These are phyloP conservation scores for Zarea fungicola DNA, from an alignment of 2,329 filamentous ascomycete genomes.

Conservation along the genomic window DNA sequence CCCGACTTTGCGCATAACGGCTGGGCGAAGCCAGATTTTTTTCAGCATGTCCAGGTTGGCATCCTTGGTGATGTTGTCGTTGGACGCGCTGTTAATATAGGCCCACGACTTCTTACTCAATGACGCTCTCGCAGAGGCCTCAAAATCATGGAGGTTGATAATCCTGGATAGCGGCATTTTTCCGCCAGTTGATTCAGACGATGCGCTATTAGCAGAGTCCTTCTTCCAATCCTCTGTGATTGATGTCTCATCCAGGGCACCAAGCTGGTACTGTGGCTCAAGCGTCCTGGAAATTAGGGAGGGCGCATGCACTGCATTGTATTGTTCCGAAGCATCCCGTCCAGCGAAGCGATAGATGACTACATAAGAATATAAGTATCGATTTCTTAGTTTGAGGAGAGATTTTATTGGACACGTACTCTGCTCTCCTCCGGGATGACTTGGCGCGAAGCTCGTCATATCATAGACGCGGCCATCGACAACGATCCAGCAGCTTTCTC, in stretches of 20 bases:
- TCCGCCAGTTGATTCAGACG: neutral
- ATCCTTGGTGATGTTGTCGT: slow-evolving; percentile 22
- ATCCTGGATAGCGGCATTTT: slow-evolving; percentile 17
- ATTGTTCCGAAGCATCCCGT: slow-evolving; percentile 20
- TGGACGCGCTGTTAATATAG: slow-evolving; percentile 21
- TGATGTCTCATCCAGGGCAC: slow-evolving; percentile 14
- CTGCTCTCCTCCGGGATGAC: slow-evolving; percentile 20
- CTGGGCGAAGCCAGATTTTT: slow-evolving; percentile 21
- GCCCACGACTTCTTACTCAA: slow-evolving; percentile 20
- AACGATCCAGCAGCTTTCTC: slow-evolving; percentile 58
- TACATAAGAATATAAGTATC: neutral
- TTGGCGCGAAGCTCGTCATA: slow-evolving; percentile 23
- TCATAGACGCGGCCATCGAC: slow-evolving; percentile 64
- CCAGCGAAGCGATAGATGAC: slow-evolving; percentile 23
- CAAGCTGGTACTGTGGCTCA: slow-evolving; percentile 14
- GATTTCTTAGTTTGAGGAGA: no score
- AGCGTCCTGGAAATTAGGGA: slow-evolving; percentile 20
- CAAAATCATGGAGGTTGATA: slow-evolving; percentile 24
- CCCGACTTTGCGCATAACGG: slow-evolving; percentile 20
- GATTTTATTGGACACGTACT: slow-evolving; percentile 2
- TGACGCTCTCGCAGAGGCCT: slow-evolving; percentile 14
- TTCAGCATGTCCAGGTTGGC: slow-evolving; percentile 17
- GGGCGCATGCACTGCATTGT: slow-evolving; percentile 20
- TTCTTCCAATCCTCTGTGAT: slow-evolving; percentile 7
- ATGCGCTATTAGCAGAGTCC: neutral